These are phyloP conservation scores for Heterobasidion occidentale DNA, from an alignment of 1,284 basidiomycete genomes.

Conservation along the genomic window DNA sequence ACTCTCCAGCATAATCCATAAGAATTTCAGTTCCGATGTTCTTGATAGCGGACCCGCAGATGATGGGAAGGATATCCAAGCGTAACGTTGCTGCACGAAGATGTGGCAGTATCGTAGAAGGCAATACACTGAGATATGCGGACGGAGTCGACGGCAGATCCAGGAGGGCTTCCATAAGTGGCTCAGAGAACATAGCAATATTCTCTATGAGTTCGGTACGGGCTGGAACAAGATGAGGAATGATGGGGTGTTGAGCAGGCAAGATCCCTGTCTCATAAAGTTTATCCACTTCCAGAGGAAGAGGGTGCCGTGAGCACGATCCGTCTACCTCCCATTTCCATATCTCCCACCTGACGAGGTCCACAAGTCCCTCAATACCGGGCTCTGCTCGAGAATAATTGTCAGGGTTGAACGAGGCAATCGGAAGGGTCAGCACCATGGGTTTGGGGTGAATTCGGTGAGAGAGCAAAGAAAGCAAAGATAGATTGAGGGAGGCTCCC, in stretches of 20 bases:
- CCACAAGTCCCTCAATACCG: constrained; percentile 71
- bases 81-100: constrained; percentile 62
- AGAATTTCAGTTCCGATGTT: constrained; percentile 78
- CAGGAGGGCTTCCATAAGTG: constrained; percentile 66
- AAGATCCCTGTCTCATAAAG: constrained; percentile 38
- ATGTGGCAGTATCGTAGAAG: constrained; percentile 45
- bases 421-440: constrained; percentile 66
- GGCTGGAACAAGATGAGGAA: constrained; percentile 58
- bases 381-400: constrained; percentile 66
- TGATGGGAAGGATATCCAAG: constrained; percentile 67
- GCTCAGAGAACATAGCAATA: constrained; percentile 73
- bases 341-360: constrained; percentile 74
- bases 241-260: constrained; percentile 51
- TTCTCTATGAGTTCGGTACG: constrained; percentile 68
- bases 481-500: constrained; percentile 71
- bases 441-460: constrained; percentile 74
- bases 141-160: constrained; percentile 46
- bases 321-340: constrained; percentile 61
- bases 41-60: constrained; percentile 79
- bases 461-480: constrained; percentile 61
- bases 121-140: constrained; percentile 52
- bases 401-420: constrained; percentile 60
- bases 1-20: constrained; percentile 74
- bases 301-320: constrained; percentile 33
- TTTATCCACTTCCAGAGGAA: constrained; percentile 42